Percentiles rank a stretch among this genome's conserved stretches.
Evolutionary conservation across 495 filamentous ascomycete species (phyloP).

Genomic region (Penicillium cataractarum): DNA sequence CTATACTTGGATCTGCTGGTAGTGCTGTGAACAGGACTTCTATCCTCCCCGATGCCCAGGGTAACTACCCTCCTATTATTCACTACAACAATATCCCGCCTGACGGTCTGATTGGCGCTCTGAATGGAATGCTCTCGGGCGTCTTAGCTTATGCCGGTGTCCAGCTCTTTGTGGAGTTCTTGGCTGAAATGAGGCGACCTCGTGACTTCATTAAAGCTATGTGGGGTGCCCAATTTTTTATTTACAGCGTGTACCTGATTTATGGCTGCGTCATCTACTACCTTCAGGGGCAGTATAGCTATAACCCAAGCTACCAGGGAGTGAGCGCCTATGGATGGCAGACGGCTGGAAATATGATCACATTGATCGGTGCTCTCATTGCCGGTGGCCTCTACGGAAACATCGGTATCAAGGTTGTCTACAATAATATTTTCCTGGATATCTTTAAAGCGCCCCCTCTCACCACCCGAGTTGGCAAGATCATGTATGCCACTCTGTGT

Average conservation of each 20-base stretch:
- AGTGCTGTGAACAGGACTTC: slow-evolving; percentile 29
- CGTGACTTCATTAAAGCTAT: slow-evolving; percentile 66
- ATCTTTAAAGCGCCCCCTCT: slow-evolving; percentile 55
- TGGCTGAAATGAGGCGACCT: slow-evolving; percentile 68
- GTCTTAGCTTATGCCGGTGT: slow-evolving; percentile 65
- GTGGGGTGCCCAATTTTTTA: slow-evolving; percentile 58
- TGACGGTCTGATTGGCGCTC: slow-evolving; percentile 37
- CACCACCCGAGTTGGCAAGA: slow-evolving; percentile 51
- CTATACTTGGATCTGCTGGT: slow-evolving; percentile 42
- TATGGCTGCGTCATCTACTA: slow-evolving; percentile 63
- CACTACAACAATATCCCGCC: slow-evolving; percentile 37
- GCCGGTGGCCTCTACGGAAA: slow-evolving; percentile 64
- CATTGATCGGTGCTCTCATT: slow-evolving; percentile 54
- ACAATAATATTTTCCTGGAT: slow-evolving; percentile 61
- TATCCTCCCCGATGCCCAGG: slow-evolving; percentile 29
- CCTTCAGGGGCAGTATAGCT: slow-evolving; percentile 61
- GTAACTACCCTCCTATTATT: slow-evolving; percentile 34
- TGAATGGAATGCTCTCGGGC: slow-evolving; percentile 61
- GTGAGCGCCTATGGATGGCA: slow-evolving; percentile 54
- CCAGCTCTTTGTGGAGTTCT: slow-evolving; percentile 66
- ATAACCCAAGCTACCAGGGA: slow-evolving; percentile 53
- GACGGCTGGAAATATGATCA: slow-evolving; percentile 57
- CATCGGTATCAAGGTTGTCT: slow-evolving; percentile 67
- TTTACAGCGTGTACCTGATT: slow-evolving; percentile 56
- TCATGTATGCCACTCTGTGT: slow-evolving; percentile 55